Conservation (phyloP, 305 asterid species). For the Fraxinus paxiana region DNA sequence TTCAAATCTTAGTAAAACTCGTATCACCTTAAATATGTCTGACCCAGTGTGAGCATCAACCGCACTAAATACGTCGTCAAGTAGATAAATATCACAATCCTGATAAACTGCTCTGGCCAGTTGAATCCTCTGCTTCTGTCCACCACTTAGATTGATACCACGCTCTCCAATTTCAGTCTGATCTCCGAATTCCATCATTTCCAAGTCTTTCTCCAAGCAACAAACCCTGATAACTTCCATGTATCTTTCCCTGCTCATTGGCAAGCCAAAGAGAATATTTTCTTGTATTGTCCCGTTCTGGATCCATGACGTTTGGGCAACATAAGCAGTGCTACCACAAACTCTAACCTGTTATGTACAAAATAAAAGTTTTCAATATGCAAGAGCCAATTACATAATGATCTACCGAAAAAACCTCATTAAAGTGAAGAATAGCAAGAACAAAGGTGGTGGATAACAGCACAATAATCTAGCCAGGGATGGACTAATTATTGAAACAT, state of each 20-base stretch:
- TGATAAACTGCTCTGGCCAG: constrained; percentile 97
- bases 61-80: constrained; percentile 90
- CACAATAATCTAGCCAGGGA: not conserved
- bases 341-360: constrained; percentile 53
- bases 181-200: constrained; percentile 93
- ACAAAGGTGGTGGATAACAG: not conserved
- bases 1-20: not conserved
- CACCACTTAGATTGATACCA: constrained; percentile 93
- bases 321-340: constrained; percentile 89
- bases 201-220: constrained; percentile 91
- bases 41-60: constrained; percentile 99
- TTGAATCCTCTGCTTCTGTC: constrained; percentile 92
- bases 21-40: constrained; percentile 76
- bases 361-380: not conserved
- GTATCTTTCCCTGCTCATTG: constrained; percentile 60
- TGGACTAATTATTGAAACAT: not conserved
- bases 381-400: not conserved
- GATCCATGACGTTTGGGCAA: constrained; percentile 94
- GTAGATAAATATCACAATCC: constrained; percentile 79
- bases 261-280: constrained; percentile 63
- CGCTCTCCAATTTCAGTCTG: constrained; percentile 99
- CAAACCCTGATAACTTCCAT: constrained; percentile 68
- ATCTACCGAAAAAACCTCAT: not conserved
- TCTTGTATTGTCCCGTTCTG: constrained; percentile 92
- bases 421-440: not conserved